phyloP scores from a whole-genome alignment of 768 basidiomycete species.

The Mycena chlorophos region DNA sequence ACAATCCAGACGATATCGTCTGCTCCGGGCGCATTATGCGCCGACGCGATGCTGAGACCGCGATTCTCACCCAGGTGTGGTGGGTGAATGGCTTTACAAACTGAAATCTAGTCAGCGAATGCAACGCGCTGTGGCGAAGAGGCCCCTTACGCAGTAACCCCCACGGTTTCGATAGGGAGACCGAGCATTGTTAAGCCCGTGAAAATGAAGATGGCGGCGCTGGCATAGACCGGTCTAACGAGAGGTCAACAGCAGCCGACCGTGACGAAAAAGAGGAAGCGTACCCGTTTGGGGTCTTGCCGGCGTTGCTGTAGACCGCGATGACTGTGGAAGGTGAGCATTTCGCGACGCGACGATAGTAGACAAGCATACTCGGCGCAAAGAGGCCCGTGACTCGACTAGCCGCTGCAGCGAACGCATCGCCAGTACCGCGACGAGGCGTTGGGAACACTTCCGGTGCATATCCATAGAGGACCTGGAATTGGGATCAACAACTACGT shows the following conservation, averaged over 20 bases:
- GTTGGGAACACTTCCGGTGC: constrained; percentile 59
- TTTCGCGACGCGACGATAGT: background rate
- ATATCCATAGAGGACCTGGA: constrained; percentile 40
- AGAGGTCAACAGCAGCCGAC: background rate
- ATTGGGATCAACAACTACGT: background rate
- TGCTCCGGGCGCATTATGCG: too few species aligned
- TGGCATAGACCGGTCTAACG: constrained; percentile 17
- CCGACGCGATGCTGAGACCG: too few species aligned
- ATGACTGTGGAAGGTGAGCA: constrained; percentile 16
- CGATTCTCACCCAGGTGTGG: too few species aligned
- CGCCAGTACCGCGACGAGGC: constrained; percentile 55
- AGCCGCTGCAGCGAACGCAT: constrained; percentile 50
- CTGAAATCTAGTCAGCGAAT: too few species aligned
- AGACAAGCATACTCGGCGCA: constrained; percentile 30
- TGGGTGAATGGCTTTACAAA: too few species aligned
- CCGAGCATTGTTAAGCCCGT: constrained; percentile 15
- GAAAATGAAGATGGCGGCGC: constrained; percentile 20
- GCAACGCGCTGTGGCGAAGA: too few species aligned
- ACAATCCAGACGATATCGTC: too few species aligned
- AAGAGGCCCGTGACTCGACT: constrained; percentile 63
- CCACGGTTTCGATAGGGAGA: constrained; percentile 19
- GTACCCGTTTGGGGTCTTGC: constrained; percentile 20
- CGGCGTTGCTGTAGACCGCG: constrained; percentile 21
- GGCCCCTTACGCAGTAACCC: constrained; percentile 16
- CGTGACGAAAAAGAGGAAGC: background rate